Conservation (phyloP, 2,329 filamentous ascomycete genomes). For the Ceratocystiopsis sp. region DNA sequence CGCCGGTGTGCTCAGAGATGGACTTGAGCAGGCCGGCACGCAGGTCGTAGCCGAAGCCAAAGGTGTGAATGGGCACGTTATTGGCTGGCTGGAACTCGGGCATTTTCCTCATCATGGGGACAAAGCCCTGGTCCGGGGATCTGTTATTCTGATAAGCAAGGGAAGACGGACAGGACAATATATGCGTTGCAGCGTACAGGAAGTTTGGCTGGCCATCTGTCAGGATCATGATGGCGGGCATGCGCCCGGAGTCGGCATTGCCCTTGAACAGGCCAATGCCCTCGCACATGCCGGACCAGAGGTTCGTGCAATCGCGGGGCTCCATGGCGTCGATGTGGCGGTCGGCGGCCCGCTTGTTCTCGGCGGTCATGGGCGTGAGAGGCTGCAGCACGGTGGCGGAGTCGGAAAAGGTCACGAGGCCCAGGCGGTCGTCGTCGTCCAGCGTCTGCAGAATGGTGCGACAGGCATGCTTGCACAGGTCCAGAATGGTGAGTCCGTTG, state of each 20-base stretch:
- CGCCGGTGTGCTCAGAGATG: constrained; percentile 38
- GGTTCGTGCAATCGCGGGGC: constrained; percentile 27
- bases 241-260: constrained; percentile 12
- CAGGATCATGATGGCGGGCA: constrained; percentile 34
- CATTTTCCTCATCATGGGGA: constrained; percentile 32
- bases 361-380: constrained; percentile 28
- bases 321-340: constrained; percentile 25
- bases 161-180: no score
- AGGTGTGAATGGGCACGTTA: constrained; percentile 30
- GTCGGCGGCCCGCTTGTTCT: constrained; percentile 26
- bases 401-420: constrained; percentile 37
- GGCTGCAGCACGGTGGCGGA: constrained; percentile 19
- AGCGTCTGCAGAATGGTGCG: constrained; percentile 38
- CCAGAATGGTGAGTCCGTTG: constrained; percentile 36
- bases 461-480: constrained; percentile 43
- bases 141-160: no score
- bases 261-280: constrained; percentile 31
- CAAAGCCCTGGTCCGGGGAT: constrained; percentile 30
- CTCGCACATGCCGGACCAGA: constrained; percentile 39
- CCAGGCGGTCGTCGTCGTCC: constrained; percentile 34
- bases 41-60: constrained; percentile 35
- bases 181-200: constrained; percentile 14
- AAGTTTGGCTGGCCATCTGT: constrained; percentile 39
- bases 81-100: constrained; percentile 1
- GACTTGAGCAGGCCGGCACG: constrained; percentile 38